A percentile compares a stretch with the other conserved stretches of the same genome.
phyloP scores from a whole-genome alignment of 768 basidiomycete species.

The Russula lepida region DNA sequence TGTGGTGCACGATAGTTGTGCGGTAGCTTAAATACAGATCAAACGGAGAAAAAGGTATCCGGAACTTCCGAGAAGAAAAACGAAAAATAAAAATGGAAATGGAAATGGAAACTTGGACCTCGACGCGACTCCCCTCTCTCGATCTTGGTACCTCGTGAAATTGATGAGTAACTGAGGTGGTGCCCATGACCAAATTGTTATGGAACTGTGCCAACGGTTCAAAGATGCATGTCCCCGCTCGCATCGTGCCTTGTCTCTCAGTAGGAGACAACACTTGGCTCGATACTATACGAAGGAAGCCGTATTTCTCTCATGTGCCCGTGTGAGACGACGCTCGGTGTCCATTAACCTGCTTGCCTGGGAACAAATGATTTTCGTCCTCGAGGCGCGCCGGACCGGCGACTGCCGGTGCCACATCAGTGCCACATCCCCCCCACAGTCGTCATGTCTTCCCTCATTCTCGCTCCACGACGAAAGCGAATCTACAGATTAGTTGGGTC shows the following conservation, averaged over 20 bases:
- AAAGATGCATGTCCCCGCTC: background rate
- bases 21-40: slow-evolving; percentile 15
- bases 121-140: slow-evolving; percentile 12
- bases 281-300: background rate
- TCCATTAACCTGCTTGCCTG: background rate
- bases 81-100: slow-evolving; percentile 11
- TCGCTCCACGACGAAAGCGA: background rate
- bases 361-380: background rate
- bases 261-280: background rate
- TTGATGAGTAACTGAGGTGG: slow-evolving; percentile 16
- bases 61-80: slow-evolving; percentile 15
- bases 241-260: background rate
- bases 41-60: slow-evolving; percentile 11
- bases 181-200: slow-evolving; percentile 6
- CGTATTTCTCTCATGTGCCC: background rate
- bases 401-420: background rate
- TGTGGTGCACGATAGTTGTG: background rate
- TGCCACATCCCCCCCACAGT: no score
- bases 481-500: background rate
- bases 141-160: slow-evolving; percentile 19
- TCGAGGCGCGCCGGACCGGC: background rate
- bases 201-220: background rate
- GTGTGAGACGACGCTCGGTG: background rate
- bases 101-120: slow-evolving; percentile 9
- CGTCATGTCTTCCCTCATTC: background rate